phyloP scores from a whole-genome alignment of 805 yeast genomes.

The Ogataea henricii region DNA sequence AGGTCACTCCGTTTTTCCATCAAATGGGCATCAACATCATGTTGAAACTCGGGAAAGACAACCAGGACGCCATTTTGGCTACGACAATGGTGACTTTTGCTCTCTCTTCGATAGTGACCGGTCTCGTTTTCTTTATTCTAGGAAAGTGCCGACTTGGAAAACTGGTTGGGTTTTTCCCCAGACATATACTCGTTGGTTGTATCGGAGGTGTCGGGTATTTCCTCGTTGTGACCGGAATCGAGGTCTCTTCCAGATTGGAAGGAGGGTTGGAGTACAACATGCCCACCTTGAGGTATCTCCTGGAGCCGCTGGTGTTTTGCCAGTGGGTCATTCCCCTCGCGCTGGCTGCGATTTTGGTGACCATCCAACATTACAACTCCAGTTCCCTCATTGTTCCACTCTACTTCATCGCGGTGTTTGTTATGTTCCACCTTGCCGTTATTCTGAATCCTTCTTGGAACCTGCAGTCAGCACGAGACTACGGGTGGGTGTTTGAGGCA shows the following conservation, averaged over 20 bases:
- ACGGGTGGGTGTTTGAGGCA: slow-evolving; percentile 83
- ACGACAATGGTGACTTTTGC: slow-evolving; percentile 89
- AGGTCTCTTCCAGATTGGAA: slow-evolving; percentile 81
- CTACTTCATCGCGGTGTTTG: slow-evolving; percentile 73
- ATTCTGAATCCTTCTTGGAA: slow-evolving; percentile 65
- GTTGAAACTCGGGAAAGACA: slow-evolving; percentile 47
- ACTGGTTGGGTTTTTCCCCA: slow-evolving; percentile 91
- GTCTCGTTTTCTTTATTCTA: slow-evolving; percentile 70
- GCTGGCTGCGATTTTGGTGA: slow-evolving; percentile 61
- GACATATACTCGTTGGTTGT: slow-evolving; percentile 95
- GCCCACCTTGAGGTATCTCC: slow-evolving; percentile 52
- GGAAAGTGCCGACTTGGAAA: slow-evolving; percentile 84
- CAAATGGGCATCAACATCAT: slow-evolving; percentile 83
- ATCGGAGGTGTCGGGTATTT: slow-evolving; percentile 99
- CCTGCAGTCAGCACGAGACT: slow-evolving; percentile 59
- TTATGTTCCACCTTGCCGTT: slow-evolving; percentile 67
- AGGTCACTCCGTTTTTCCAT: slow-evolving; percentile 97
- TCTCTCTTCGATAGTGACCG: slow-evolving; percentile 81
- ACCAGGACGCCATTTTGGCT: slow-evolving; percentile 58
- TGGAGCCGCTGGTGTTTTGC: slow-evolving; percentile 46
- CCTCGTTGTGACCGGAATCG: slow-evolving; percentile 84
- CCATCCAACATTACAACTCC: slow-evolving; percentile 58
- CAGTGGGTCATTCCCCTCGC: slow-evolving; percentile 74
- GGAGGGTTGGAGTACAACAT: slow-evolving; percentile 68
- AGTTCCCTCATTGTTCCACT: slow-evolving; percentile 78